phyloP scores from a whole-genome alignment of 2,329 filamentous ascomycete genomes.

The Endocalyx cinctus region DNA sequence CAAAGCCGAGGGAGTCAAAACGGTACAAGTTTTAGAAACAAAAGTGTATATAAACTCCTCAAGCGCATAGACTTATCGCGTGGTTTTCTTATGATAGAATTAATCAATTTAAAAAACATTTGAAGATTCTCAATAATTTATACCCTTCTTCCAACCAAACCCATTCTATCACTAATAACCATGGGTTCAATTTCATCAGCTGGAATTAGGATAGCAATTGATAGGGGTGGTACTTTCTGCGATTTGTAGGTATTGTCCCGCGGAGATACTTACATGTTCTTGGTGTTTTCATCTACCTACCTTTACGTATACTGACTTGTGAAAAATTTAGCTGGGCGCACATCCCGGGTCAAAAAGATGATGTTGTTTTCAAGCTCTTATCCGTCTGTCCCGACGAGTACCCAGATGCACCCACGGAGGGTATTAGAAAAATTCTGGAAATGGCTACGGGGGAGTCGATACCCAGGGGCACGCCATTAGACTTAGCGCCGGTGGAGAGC shows the following conservation, averaged over 20 bases:
- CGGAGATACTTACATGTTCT: too few relatives aligned
- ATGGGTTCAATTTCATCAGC: constrained; percentile 6
- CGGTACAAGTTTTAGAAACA: too few relatives aligned
- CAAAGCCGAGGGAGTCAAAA: too few relatives aligned
- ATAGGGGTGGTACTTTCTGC: constrained; percentile 68
- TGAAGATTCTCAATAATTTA: too few relatives aligned
- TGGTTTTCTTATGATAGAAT: too few relatives aligned
- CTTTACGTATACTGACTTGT: constrained; percentile 3
- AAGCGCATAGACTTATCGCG: too few relatives aligned
- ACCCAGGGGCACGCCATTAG: constrained; percentile 20
- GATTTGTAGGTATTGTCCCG: constrained; percentile 33
- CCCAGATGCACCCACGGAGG: constrained; percentile 64
- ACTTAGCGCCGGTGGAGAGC: constrained; percentile 6
- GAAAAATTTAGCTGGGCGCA: constrained; percentile 55
- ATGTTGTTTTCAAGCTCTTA: constrained; percentile 67
- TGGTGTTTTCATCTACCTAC: too few relatives aligned
- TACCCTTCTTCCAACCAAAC: too few relatives aligned
- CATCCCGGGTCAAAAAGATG: constrained; percentile 57
- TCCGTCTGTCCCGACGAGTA: constrained; percentile 69
- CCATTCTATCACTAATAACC: constrained; percentile 1
- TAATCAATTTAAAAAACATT: too few relatives aligned
- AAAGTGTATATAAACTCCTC: too few relatives aligned
- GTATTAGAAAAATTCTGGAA: constrained; percentile 61
- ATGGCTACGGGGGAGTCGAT: constrained; percentile 55
- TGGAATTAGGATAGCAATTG: constrained; percentile 22